Evolutionary conservation across 1,284 basidiomycete genomes (phyloP).

Genomic region (Ganoderma resinaceum): DNA sequence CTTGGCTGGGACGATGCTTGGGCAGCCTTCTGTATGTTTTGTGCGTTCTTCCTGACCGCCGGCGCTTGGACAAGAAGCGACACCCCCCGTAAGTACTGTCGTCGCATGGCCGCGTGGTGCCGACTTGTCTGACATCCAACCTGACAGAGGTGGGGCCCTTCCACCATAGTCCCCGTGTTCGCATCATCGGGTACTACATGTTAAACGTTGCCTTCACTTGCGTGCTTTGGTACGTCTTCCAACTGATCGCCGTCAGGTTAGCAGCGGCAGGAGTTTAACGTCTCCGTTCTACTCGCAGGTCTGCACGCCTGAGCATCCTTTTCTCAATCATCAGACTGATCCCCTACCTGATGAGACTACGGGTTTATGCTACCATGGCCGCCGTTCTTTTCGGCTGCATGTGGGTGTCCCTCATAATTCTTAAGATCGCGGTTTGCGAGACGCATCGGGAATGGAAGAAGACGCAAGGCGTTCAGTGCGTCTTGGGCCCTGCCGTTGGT

Average conservation of each 20-base stretch:
- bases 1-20: slow-evolving; percentile 42
- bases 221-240: slow-evolving; percentile 36
- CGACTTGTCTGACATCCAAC: background rate
- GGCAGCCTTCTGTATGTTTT: slow-evolving; percentile 34
- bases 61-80: slow-evolving; percentile 39
- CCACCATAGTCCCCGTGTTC: slow-evolving; percentile 27
- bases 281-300: slow-evolving; percentile 26
- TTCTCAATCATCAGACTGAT: slow-evolving; percentile 40
- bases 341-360: slow-evolving; percentile 34
- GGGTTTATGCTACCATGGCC: slow-evolving; percentile 27
- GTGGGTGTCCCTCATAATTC: slow-evolving; percentile 36
- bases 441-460: slow-evolving; percentile 35
- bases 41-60: slow-evolving; percentile 32
- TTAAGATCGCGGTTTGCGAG: slow-evolving; percentile 37
- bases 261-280: background rate
- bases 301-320: slow-evolving; percentile 41
- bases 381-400: slow-evolving; percentile 34
- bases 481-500: slow-evolving; percentile 36
- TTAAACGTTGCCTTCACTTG: slow-evolving; percentile 36
- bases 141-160: slow-evolving; percentile 21
- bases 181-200: slow-evolving; percentile 41
- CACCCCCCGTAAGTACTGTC: slow-evolving; percentile 24
- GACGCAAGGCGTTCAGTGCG: slow-evolving; percentile 34
- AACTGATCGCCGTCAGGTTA: background rate
- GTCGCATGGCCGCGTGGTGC: background rate